Conservation (phyloP, 352 stramenopile species). For the Phytophthora palmivora region DNA sequence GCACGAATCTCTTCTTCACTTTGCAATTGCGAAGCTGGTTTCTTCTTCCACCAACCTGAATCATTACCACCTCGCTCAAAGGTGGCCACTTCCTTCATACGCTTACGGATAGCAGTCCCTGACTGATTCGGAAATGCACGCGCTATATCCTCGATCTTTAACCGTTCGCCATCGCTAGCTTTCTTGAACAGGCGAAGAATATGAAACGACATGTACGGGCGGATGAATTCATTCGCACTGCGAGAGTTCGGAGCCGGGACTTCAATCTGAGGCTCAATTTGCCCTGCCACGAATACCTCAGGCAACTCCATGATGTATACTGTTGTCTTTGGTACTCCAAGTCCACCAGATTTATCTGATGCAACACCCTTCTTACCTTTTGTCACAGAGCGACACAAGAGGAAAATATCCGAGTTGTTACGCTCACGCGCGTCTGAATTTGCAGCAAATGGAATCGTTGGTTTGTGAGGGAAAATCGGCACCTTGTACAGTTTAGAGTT, state of each 20-base stretch:
- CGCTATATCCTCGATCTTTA: conserved; percentile 88
- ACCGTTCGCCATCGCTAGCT: conserved; percentile 72
- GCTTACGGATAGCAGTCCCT: conserved; percentile 82
- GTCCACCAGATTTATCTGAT: conserved; percentile 35
- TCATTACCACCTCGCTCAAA: conserved; percentile 87
- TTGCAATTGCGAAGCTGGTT: conserved; percentile 60
- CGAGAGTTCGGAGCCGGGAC: conserved; percentile 82
- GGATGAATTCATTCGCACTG: conserved; percentile 87
- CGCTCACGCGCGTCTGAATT: conserved; percentile 46
- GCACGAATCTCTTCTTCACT: conserved; percentile 82
- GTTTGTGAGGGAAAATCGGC: conserved; percentile 78
- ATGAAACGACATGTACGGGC: conserved; percentile 89
- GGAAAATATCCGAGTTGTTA: conserved; percentile 69
- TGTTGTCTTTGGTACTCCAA: conserved; percentile 63
- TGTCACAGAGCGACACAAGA: conserved; percentile 72
- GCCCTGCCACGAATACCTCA: conserved; percentile 75
- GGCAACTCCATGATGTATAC: conserved; percentile 83
- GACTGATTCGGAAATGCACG: conserved; percentile 86
- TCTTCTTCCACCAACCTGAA: conserved; percentile 88
- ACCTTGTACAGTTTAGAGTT: conserved; percentile 89
- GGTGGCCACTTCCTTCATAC: conserved; percentile 87
- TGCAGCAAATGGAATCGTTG: conserved; percentile 57
- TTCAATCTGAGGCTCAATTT: conserved; percentile 87
- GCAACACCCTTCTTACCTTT: conserved; percentile 72
- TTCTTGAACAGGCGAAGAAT: conserved; percentile 88